These are phyloP conservation scores for Colletotrichum navitas DNA, from an alignment of 2,329 filamentous ascomycete species.

Conservation along the genomic window DNA sequence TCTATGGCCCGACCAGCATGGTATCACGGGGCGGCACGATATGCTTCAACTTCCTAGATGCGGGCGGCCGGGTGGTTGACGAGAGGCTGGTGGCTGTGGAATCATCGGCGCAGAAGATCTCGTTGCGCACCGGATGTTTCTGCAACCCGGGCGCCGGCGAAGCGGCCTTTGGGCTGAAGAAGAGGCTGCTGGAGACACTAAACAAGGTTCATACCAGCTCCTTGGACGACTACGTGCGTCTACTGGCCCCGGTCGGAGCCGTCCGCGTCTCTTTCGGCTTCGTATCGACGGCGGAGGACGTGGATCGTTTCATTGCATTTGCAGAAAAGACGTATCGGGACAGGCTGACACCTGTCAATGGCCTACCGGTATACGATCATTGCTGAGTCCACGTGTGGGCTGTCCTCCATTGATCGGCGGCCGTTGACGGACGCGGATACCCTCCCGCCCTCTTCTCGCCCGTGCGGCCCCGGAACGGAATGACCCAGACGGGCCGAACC, in stretches of 20 bases:
- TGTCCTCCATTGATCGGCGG: neutral
- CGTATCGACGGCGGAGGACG: slow-evolving; percentile 51
- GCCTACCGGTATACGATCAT: slow-evolving; percentile 24
- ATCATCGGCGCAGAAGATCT: slow-evolving; percentile 51
- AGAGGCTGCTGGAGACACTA: slow-evolving; percentile 34
- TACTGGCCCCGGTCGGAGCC: slow-evolving; percentile 49
- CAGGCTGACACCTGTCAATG: slow-evolving; percentile 40
- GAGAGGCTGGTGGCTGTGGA: slow-evolving; percentile 53
- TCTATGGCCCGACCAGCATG: slow-evolving; percentile 53
- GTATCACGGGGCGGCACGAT: slow-evolving; percentile 53
- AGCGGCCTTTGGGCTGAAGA: slow-evolving; percentile 49
- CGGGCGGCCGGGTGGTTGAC: slow-evolving; percentile 50
- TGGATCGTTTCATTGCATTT: slow-evolving; percentile 54
- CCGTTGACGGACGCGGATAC: neutral
- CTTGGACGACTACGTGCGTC: slow-evolving; percentile 45
- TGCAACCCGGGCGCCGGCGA: slow-evolving; percentile 58
- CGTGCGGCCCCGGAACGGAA: neutral
- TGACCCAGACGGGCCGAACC: neutral
- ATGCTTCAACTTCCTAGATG: slow-evolving; percentile 55
- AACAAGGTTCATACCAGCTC: slow-evolving; percentile 33
- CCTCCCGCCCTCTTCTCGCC: neutral
- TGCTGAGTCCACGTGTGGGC: slow-evolving; percentile 27
- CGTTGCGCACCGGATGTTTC: slow-evolving; percentile 57
- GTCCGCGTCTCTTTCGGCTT: slow-evolving; percentile 56
- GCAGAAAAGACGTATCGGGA: slow-evolving; percentile 50